A percentile compares a stretch with the other conserved stretches of the same genome.
Evolutionary conservation across 2,329 filamentous ascomycete species (phyloP).

Genomic region (Claviceps lovelessii): DNA sequence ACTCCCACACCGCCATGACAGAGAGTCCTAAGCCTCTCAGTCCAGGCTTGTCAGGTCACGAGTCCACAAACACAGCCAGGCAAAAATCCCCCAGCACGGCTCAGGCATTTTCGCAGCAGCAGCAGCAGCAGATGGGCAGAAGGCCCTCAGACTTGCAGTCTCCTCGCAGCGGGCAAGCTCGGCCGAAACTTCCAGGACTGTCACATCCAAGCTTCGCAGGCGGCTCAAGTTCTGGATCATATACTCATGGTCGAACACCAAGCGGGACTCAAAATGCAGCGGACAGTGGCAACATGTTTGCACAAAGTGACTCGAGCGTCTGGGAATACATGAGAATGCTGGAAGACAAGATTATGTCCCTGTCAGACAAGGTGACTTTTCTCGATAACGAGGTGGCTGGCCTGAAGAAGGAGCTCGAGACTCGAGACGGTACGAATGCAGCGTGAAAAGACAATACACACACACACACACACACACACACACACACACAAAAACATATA

Average conservation of each 20-base stretch:
- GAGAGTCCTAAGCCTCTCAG: slow-evolving; percentile 79
- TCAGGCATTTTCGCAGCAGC: slow-evolving; percentile 46
- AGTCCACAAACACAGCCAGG: slow-evolving; percentile 33
- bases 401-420: slow-evolving; percentile 21
- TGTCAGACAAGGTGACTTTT: slow-evolving; percentile 20
- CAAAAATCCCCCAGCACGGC: slow-evolving; percentile 53
- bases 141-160: slow-evolving; percentile 41
- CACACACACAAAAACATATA: no score
- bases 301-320: slow-evolving; percentile 45
- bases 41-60: slow-evolving; percentile 42
- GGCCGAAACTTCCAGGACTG: slow-evolving; percentile 23
- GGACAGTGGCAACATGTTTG: slow-evolving; percentile 54
- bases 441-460: not conserved
- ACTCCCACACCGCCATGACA: slow-evolving; percentile 59
- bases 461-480: no score
- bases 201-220: slow-evolving; percentile 23
- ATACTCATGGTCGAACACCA: slow-evolving; percentile 23
- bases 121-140: slow-evolving; percentile 24
- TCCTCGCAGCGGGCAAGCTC: slow-evolving; percentile 32
- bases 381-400: slow-evolving; percentile 21
- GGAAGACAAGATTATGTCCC: slow-evolving; percentile 37
- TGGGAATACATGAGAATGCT: slow-evolving; percentile 61
- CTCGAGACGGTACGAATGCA: slow-evolving; percentile 14
- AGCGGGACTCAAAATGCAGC: slow-evolving; percentile 39
- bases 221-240: slow-evolving; percentile 14